Conservation (phyloP, 1,284 basidiomycete genomes). For the Nidula niveotomentosa region DNA sequence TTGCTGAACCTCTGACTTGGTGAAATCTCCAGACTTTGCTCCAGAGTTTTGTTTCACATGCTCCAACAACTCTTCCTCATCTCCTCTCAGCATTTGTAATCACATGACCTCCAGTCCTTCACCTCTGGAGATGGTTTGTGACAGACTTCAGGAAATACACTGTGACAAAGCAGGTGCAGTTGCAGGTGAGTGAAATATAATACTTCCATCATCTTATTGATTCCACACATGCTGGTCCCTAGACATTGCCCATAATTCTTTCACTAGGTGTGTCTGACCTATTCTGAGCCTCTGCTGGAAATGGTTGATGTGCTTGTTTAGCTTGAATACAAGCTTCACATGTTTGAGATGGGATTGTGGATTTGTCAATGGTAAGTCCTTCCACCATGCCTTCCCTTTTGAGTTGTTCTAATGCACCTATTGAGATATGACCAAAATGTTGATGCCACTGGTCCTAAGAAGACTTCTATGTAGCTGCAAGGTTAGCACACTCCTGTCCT, state of each 20-base stretch:
- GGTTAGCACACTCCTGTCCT: slow-evolving; percentile 7
- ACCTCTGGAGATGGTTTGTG: too few relatives aligned
- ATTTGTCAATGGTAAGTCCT: slow-evolving; percentile 22
- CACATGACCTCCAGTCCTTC: too few relatives aligned
- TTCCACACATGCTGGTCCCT: slow-evolving; percentile 8
- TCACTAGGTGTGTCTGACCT: slow-evolving; percentile 5
- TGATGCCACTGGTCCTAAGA: slow-evolving; percentile 32
- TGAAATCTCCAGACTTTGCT: too few relatives aligned
- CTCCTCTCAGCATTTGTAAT: too few relatives aligned
- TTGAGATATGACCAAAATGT: slow-evolving; percentile 28
- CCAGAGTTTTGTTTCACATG: too few relatives aligned
- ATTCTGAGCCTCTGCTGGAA: slow-evolving; percentile 15
- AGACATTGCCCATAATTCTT: slow-evolving; percentile 7
- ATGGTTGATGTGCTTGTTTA: slow-evolving; percentile 22
- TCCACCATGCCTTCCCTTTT: slow-evolving; percentile 19
- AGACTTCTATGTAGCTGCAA: slow-evolving; percentile 1
- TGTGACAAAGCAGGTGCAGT: slow-evolving; percentile 1
- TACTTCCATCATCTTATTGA: slow-evolving; percentile 11
- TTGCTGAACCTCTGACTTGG: too few relatives aligned
- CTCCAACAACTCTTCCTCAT: too few relatives aligned
- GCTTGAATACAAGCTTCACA: slow-evolving; percentile 30
- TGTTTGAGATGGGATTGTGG: slow-evolving; percentile 2
- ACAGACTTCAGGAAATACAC: slow-evolving; percentile 12
- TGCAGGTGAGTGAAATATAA: slow-evolving; percentile 20
- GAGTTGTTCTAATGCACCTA: slow-evolving; percentile 15